phyloP scores from a whole-genome alignment of 257 asterid species.

The Nicotiana knightiana region DNA sequence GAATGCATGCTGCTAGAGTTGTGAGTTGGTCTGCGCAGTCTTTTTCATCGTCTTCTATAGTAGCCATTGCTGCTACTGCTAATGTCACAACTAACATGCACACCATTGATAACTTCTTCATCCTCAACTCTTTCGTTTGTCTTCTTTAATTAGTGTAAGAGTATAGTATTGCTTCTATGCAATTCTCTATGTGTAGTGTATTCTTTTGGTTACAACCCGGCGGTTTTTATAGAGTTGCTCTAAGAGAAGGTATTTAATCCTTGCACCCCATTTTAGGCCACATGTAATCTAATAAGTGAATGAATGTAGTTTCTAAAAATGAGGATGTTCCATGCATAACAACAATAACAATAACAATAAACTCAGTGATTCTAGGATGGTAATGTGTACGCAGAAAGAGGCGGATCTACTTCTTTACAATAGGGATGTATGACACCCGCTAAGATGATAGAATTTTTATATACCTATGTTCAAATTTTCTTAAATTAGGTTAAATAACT shows the following conservation, averaged over 20 bases:
- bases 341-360: too few species aligned
- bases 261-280: neutral
- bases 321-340: too few species aligned
- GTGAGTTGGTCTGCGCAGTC: slow-evolving; percentile 55
- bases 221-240: neutral
- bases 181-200: neutral
- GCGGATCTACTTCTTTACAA: too few species aligned
- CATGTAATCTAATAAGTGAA: neutral
- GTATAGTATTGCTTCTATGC: neutral
- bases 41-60: slow-evolving; percentile 49
- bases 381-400: too few species aligned
- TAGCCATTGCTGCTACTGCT: slow-evolving; percentile 18
- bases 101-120: neutral
- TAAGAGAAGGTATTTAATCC: neutral
- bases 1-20: slow-evolving; percentile 50
- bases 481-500: too few species aligned
- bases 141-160: neutral
- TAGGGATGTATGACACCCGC: too few species aligned
- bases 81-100: slow-evolving; percentile 5
- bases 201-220: neutral
- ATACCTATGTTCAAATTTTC: too few species aligned
- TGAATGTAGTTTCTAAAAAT: neutral
- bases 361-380: too few species aligned
- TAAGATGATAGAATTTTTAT: too few species aligned
- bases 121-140: neutral